Percentiles rank a stretch among this genome's conserved stretches.
phyloP scores from a whole-genome alignment of 805 yeast genomes.

The Candida coquimbonensis region DNA sequence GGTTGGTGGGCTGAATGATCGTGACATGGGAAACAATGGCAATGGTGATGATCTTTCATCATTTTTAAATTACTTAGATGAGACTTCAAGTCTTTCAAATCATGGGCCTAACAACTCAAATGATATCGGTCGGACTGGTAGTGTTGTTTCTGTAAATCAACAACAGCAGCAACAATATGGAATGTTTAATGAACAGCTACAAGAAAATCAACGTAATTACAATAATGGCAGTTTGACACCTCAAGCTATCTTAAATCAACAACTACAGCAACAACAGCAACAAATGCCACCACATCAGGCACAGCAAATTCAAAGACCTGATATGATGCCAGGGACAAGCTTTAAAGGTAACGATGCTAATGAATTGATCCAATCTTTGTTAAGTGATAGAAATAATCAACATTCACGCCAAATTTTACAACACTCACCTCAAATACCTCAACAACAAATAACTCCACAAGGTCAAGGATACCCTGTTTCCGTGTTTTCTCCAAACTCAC shows the following conservation, averaged over 20 bases:
- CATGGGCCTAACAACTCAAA: constrained; percentile 1
- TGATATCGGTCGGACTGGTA: background rate
- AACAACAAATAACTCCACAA: constrained; percentile 12
- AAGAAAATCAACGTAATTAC: constrained; percentile 2
- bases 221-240: constrained; percentile 12
- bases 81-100: constrained; percentile 1
- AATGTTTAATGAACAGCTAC: constrained; percentile 4
- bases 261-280: constrained; percentile 10
- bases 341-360: constrained; percentile 14
- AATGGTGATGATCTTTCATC: constrained; percentile 31
- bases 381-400: constrained; percentile 26
- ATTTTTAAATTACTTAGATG: constrained; percentile 43
- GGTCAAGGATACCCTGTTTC: constrained; percentile 21
- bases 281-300: constrained; percentile 9
- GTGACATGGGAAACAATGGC: constrained; percentile 10
- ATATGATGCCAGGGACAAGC: background rate
- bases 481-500: constrained; percentile 20
- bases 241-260: constrained; percentile 15
- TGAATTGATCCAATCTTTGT: constrained; percentile 17
- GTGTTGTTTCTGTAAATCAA: background rate
- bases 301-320: constrained; percentile 13
- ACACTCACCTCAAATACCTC: constrained; percentile 7
- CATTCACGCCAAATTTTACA: constrained; percentile 10
- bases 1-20: constrained; percentile 8
- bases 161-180: background rate